Base-by-base conservation (phyloP, 2,329 filamentous ascomycete species). In the Blastomyces emzantsi region DNA sequence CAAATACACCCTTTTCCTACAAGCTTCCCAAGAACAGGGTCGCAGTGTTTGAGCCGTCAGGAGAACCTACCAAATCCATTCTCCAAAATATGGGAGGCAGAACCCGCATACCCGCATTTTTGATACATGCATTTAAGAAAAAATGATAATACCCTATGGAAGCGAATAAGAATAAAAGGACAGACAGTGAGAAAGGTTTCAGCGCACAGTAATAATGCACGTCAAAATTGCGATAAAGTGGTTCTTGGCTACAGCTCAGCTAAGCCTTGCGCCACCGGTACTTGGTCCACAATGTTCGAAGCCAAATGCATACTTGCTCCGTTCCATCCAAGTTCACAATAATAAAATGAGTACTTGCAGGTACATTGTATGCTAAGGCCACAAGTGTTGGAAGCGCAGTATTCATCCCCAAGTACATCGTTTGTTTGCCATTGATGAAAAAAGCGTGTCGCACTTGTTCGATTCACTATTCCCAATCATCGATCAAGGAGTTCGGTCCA, bases 201-300 rank as follows among this genome's bases (percentile, higher is more conserved):
- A 28, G 5, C 43, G 3, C 51, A 19, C 60, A 30, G 45, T 30
- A 39, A 30, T 30, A 39, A 30, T 19, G 45, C 15, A 36, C 30
- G 47, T 43, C 33, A 36, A 39, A 61, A 41, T 60, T 13, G 41
- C n/a, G 41, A 33, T 47, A 36, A 25, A 25, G 45, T 43, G 47
- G 60, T 61, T n/a, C 47, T 52, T 47, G 43, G 39, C 47, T 22
- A 8, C 25, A 49, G 57, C 43, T 54, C 60, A 61, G 60, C 51
- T 39, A 61, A 19, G 51, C 60, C 47, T 25, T 41, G 47, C 8
- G 41, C 60, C 60, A 30, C 22, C 57, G 3, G 13, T 28, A 52
- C 11, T 55, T 22, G 7, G 25, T 49, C 28, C 41, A 13, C 15
- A 5, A 39, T 33, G 41, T 6, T 17, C 1, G 5, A 13, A 25